A percentile compares a stretch with the other conserved stretches of the same genome.
Evolutionary conservation across 352 stramenopile genomes (phyloP).

Genomic region (Phytophthora pinifolia): DNA sequence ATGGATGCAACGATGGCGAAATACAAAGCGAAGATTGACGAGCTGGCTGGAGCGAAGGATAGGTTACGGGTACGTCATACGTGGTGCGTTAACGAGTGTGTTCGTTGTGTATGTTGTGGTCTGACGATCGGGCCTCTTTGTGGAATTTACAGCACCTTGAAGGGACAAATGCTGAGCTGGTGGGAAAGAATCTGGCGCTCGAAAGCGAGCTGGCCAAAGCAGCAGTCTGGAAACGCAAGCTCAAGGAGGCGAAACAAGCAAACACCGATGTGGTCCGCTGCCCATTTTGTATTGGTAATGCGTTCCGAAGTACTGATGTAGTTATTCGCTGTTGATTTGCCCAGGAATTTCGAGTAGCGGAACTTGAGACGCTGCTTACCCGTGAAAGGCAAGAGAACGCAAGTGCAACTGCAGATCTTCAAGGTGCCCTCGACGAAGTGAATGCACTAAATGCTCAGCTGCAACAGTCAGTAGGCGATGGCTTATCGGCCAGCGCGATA

Average conservation of each 20-base stretch:
- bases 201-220: slow-evolving; percentile 52
- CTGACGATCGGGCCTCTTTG: not conserved
- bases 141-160: slow-evolving; percentile 42
- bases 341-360: slow-evolving; percentile 66
- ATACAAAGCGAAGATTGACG: slow-evolving; percentile 76
- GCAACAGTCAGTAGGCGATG: slow-evolving; percentile 36
- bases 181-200: slow-evolving; percentile 53
- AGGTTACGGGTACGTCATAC: slow-evolving; percentile 40
- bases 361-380: slow-evolving; percentile 46
- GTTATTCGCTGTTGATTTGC: not conserved
- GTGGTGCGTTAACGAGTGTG: not conserved
- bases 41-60: slow-evolving; percentile 52
- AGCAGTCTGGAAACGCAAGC: slow-evolving; percentile 55
- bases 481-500: slow-evolving; percentile 10
- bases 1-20: slow-evolving; percentile 49
- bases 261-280: slow-evolving; percentile 61
- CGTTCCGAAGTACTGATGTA: not conserved
- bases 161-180: slow-evolving; percentile 53
- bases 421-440: slow-evolving; percentile 39
- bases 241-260: slow-evolving; percentile 62
- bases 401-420: slow-evolving; percentile 26
- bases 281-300: not conserved
- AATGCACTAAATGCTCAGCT: slow-evolving; percentile 50
- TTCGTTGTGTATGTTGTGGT: not conserved
- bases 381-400: slow-evolving; percentile 36